phyloP scores from a whole-genome alignment of 2,329 filamentous ascomycete species.

The Alternaria ethzedia region DNA sequence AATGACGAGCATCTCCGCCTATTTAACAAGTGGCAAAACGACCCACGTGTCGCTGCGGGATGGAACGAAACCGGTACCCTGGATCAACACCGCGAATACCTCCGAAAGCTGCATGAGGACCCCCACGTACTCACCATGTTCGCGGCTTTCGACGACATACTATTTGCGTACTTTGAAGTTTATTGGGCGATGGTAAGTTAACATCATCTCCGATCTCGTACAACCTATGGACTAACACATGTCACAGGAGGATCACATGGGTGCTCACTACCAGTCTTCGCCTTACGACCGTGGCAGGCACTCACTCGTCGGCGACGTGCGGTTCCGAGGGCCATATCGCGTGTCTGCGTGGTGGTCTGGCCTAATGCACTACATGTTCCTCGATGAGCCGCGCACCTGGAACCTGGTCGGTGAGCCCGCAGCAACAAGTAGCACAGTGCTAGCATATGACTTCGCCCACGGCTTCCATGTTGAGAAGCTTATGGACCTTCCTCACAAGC shows the following conservation, averaged over 20 bases:
- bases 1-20: slow-evolving; percentile 69
- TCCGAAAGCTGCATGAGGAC: slow-evolving; percentile 71
- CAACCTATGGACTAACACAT: slow-evolving; percentile 15
- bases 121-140: slow-evolving; percentile 74
- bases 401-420: slow-evolving; percentile 73
- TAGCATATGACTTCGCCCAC: slow-evolving; percentile 77
- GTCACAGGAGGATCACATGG: slow-evolving; percentile 63
- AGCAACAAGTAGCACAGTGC: slow-evolving; percentile 70
- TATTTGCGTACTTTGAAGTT: slow-evolving; percentile 80
- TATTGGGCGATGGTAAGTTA: slow-evolving; percentile 73
- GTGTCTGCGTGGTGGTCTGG: slow-evolving; percentile 65
- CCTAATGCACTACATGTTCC: slow-evolving; percentile 65
- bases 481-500: slow-evolving; percentile 74
- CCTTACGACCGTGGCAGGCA: slow-evolving; percentile 67
- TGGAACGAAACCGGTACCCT: slow-evolving; percentile 82
- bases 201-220: no score
- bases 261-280: slow-evolving; percentile 62
- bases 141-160: slow-evolving; percentile 72
- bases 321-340: slow-evolving; percentile 61
- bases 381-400: slow-evolving; percentile 63
- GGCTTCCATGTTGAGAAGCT: slow-evolving; percentile 76
- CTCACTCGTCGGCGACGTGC: slow-evolving; percentile 63
- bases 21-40: slow-evolving; percentile 84
- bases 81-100: slow-evolving; percentile 75
- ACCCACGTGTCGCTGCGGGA: slow-evolving; percentile 77